These are phyloP conservation scores for Yamadazyma oceani DNA, from an alignment of 1,139 yeast species.

Conservation along the genomic window DNA sequence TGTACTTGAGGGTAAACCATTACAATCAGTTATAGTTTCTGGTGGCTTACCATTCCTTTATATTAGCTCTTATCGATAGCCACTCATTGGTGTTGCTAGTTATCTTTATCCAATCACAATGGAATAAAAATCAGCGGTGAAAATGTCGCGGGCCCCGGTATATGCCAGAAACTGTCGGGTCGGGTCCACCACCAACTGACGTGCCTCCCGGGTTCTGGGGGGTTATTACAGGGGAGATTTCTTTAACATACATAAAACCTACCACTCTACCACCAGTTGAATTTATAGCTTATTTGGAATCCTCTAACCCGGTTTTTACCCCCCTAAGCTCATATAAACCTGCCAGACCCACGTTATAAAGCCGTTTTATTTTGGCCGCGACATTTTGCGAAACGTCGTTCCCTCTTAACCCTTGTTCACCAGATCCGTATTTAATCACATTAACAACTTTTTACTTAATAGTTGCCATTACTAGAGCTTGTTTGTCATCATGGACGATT, in stretches of 20 bases:
- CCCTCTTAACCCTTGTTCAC: conserved; percentile 1
- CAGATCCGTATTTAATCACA: neutral
- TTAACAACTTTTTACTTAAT: neutral
- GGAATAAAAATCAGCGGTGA: neutral
- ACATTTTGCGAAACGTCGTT: neutral
- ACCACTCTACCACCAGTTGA: too few species aligned
- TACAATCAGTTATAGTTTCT: too few species aligned
- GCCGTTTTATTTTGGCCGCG: conserved; percentile 1
- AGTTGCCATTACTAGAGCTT: neutral
- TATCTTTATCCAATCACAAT: neutral
- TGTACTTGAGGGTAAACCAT: too few species aligned
- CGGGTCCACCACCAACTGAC: too few species aligned
- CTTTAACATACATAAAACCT: too few species aligned
- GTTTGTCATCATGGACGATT: conserved; percentile 1
- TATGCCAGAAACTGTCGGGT: too few species aligned
- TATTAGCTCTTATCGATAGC: neutral
- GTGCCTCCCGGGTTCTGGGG: too few species aligned
- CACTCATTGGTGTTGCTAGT: neutral
- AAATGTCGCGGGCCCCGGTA: neutral
- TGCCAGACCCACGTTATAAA: too few species aligned
- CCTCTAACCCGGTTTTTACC: too few species aligned
- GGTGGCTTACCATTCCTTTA: conserved; percentile 1
- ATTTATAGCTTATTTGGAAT: too few species aligned
- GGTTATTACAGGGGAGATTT: too few species aligned
- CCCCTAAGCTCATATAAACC: too few species aligned